These are phyloP conservation scores for Starmera quercuum DNA, from an alignment of 805 yeast species.

Conservation along the genomic window DNA sequence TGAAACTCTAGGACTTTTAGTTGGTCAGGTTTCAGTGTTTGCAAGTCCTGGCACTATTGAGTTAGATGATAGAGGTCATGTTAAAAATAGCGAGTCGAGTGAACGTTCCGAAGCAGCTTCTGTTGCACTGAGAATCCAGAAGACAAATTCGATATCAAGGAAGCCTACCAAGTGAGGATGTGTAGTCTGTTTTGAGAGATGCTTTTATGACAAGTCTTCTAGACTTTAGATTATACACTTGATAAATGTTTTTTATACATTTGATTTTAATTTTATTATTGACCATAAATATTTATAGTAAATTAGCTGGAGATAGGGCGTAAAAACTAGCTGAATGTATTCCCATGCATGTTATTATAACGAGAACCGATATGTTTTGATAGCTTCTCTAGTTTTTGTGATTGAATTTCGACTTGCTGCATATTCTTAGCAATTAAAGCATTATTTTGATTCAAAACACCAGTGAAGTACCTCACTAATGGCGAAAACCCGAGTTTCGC, in stretches of 20 bases:
- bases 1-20: conserved; percentile 71
- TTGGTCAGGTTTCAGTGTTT: conserved; percentile 72
- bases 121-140: conserved; percentile 13
- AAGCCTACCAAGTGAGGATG: no score
- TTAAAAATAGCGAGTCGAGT: conserved; percentile 34
- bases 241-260: no score
- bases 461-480: conserved; percentile 16
- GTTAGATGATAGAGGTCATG: conserved; percentile 72
- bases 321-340: conserved; percentile 2
- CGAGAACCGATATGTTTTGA: background rate
- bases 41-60: conserved; percentile 74
- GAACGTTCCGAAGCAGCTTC: conserved; percentile 24
- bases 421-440: conserved; percentile 16
- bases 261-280: no score
- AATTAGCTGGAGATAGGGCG: no score
- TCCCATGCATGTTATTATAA: background rate
- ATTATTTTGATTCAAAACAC: conserved; percentile 15
- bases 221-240: no score
- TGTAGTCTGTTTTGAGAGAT: no score
- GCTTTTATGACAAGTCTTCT: no score
- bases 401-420: conserved; percentile 18
- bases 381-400: conserved; percentile 11
- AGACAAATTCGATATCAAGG: no score
- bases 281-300: no score
- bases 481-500: conserved; percentile 18